These are phyloP conservation scores for Thelonectria blattea DNA, from an alignment of 2,329 filamentous ascomycete species.

Conservation along the genomic window DNA sequence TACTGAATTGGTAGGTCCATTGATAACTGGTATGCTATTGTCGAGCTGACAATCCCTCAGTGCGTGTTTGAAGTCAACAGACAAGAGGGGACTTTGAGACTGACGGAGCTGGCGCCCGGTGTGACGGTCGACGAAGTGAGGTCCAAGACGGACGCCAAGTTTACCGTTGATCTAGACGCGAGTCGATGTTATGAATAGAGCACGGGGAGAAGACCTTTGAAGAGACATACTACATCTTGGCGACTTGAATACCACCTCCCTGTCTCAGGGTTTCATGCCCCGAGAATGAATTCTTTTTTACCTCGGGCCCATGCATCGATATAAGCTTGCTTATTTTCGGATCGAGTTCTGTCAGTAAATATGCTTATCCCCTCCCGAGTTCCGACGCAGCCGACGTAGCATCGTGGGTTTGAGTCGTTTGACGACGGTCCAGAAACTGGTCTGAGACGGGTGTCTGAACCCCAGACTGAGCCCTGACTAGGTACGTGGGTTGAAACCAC, in stretches of 20 bases:
- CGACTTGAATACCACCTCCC: too few relatives aligned
- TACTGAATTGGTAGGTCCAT: slow-evolving; percentile 67
- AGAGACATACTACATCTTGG: background rate
- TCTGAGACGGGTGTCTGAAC: background rate
- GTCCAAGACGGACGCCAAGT: slow-evolving; percentile 73
- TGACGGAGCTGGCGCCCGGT: slow-evolving; percentile 74
- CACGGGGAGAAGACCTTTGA: background rate
- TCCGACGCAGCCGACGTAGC: background rate
- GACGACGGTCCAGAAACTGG: background rate
- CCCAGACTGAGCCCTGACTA: too few relatives aligned
- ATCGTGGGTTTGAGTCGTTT: background rate
- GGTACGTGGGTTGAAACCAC: too few relatives aligned
- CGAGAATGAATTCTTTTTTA: too few relatives aligned
- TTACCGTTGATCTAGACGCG: slow-evolving; percentile 52
- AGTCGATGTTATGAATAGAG: slow-evolving; percentile 9
- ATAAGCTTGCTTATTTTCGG: too few relatives aligned
- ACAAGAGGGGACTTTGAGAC: slow-evolving; percentile 63
- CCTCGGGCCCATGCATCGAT: too few relatives aligned
- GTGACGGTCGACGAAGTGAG: slow-evolving; percentile 72
- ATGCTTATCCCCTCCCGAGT: background rate
- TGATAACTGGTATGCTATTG: slow-evolving; percentile 20
- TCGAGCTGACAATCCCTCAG: slow-evolving; percentile 42
- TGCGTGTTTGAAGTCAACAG: slow-evolving; percentile 75
- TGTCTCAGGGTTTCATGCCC: too few relatives aligned
- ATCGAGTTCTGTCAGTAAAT: too few relatives aligned